Conservation (phyloP, 2,329 filamentous ascomycete genomes). For the Daldinia eschscholtzii region DNA sequence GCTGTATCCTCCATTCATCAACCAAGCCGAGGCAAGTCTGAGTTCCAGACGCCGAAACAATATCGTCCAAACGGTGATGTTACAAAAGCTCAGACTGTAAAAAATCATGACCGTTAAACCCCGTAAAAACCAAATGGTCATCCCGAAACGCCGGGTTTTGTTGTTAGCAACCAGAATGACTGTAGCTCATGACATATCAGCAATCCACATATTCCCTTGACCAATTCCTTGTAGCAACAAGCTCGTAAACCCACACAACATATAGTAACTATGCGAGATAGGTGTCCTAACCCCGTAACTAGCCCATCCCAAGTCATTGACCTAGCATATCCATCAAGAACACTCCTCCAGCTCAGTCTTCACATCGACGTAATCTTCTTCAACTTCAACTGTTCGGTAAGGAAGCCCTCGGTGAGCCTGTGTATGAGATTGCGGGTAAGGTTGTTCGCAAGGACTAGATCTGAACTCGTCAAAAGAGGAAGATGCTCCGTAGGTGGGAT, state of each 20-base stretch:
- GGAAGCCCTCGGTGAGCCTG: constrained; percentile 43
- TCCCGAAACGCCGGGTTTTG: constrained; percentile 17
- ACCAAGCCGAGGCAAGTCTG: neutral
- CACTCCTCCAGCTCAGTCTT: constrained; percentile 57
- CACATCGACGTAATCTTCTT: constrained; percentile 50
- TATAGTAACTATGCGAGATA: neutral
- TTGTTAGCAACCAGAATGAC: neutral
- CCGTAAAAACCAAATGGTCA: constrained; percentile 1
- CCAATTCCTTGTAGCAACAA: constrained; percentile 15
- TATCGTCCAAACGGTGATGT: constrained; percentile 6
- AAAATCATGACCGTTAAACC: constrained; percentile 10
- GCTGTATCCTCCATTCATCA: neutral
- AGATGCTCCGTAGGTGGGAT: constrained; percentile 58
- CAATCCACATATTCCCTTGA: neutral
- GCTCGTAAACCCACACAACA: neutral
- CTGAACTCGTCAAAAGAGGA: constrained; percentile 57
- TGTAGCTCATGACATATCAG: constrained; percentile 9
- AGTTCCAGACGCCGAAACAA: neutral
- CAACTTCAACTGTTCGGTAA: constrained; percentile 46
- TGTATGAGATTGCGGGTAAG: constrained; percentile 51
- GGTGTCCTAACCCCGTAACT: neutral
- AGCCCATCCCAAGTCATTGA: neutral
- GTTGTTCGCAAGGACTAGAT: constrained; percentile 49
- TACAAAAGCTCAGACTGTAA: constrained; percentile 12
- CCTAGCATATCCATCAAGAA: constrained; percentile 63